Percentiles rank a stretch among this genome's conserved stretches.
Evolutionary conservation across 1,139 yeast species (phyloP).

Genomic region (Saccharomycopsis hybrid): DNA sequence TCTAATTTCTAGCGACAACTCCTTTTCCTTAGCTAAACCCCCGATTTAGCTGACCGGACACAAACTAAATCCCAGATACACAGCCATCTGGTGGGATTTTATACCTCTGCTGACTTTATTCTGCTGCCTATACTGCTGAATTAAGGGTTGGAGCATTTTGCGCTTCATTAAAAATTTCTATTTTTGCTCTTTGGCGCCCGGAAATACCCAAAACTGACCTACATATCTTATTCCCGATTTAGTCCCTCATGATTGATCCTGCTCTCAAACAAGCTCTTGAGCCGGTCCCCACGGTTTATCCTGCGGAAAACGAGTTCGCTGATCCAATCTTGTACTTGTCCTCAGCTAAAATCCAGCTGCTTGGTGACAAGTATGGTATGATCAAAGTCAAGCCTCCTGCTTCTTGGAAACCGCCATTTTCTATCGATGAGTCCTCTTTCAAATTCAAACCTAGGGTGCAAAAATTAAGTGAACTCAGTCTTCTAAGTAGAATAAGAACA

Average conservation of each 20-base stretch:
- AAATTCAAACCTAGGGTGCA: slow-evolving; percentile 63
- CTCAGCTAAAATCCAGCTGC: slow-evolving; percentile 38
- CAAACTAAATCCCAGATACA: too few species aligned
- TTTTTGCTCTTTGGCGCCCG: too few species aligned
- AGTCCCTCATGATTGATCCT: slow-evolving; percentile 2
- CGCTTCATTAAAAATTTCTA: too few species aligned
- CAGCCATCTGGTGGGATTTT: too few species aligned
- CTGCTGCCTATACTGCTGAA: too few species aligned
- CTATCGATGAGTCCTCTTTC: slow-evolving; percentile 44
- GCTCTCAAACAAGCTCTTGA: slow-evolving; percentile 20
- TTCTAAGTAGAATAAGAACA: slow-evolving; percentile 54
- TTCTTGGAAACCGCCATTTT: slow-evolving; percentile 33
- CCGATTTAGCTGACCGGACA: too few species aligned
- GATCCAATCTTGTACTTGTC: slow-evolving; percentile 61
- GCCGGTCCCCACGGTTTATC: slow-evolving; percentile 51
- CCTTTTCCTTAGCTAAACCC: too few species aligned
- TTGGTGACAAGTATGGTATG: slow-evolving; percentile 59
- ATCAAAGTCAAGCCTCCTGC: slow-evolving; percentile 60
- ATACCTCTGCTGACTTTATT: too few species aligned
- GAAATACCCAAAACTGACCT: too few species aligned
- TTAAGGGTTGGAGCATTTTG: too few species aligned
- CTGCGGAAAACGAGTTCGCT: slow-evolving; percentile 46
- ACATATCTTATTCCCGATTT: too few species aligned
- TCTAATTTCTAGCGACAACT: too few species aligned
- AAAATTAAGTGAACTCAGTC: slow-evolving; percentile 54